Percentiles rank a stretch among this genome's conserved stretches.
Conservation (phyloP, 257 asterid species). For the Solanum rostratum region DNA sequence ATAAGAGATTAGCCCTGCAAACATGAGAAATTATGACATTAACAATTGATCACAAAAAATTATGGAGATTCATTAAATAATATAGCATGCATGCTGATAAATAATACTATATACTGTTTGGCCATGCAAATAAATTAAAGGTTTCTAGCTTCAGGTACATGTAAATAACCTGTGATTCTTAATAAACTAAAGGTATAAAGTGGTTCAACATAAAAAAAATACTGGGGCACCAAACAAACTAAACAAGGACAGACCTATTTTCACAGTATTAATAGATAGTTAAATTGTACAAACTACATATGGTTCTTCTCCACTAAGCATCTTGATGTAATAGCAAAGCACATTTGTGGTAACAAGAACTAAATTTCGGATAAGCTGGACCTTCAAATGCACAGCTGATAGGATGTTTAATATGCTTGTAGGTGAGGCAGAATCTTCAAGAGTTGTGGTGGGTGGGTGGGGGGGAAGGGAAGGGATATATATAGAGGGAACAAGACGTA, state of each 20-base stretch:
- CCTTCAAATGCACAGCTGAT: neutral
- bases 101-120: neutral
- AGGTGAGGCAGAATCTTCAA: neutral
- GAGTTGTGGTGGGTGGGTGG: neutral
- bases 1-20: constrained; percentile 71
- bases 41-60: neutral
- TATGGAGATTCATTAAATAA: neutral
- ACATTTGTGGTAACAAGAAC: neutral
- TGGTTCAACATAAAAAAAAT: neutral
- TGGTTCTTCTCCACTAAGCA: neutral
- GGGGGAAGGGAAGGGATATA: neutral
- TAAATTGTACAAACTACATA: neutral
- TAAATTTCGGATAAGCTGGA: neutral
- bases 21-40: constrained; percentile 1
- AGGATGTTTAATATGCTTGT: neutral
- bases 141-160: neutral
- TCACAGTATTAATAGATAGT: neutral
- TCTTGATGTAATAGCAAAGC: neutral
- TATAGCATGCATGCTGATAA: neutral
- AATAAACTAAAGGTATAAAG: neutral
- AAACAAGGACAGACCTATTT: neutral
- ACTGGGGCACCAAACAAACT: neutral
- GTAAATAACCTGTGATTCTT: neutral
- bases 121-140: neutral
- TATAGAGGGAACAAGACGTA: neutral